Evolutionary conservation across 176 grass and related monocot genomes (phyloP).

Genomic region (Urochloa ruziziensis): DNA sequence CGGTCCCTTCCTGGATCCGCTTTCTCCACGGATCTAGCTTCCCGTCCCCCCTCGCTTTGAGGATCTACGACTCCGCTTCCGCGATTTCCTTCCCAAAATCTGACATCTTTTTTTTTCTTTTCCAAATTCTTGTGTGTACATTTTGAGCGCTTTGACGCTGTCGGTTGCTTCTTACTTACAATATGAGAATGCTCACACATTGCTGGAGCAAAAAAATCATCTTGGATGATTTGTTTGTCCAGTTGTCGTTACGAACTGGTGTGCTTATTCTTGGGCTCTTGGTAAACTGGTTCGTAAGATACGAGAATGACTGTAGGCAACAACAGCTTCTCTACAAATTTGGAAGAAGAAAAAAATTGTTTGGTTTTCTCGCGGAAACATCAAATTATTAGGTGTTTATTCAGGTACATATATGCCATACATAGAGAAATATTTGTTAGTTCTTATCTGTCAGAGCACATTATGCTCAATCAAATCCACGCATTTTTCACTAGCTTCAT

Average conservation of each 20-base stretch:
- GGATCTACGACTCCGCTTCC: not conserved
- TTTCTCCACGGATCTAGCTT: not conserved
- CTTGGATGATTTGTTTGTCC: not conserved
- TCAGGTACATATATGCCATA: not conserved
- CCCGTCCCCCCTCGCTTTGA: not conserved
- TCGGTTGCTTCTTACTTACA: not conserved
- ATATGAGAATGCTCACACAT: not conserved
- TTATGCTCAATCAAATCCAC: not conserved
- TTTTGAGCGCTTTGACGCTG: not conserved
- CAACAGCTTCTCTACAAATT: not conserved
- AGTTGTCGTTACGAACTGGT: not conserved
- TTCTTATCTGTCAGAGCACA: not conserved
- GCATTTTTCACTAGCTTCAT: not conserved
- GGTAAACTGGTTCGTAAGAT: no score
- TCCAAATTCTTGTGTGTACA: not conserved
- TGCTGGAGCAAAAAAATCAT: not conserved
- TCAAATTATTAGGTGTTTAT: not conserved
- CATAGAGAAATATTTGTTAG: not conserved
- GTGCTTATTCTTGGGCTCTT: not conserved
- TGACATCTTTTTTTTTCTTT: not conserved
- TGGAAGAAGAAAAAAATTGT: not conserved
- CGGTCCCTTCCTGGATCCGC: not conserved
- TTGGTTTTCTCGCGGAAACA: not conserved
- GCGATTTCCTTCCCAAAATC: not conserved
- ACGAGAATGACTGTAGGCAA: not conserved